A percentile compares a stretch with the other conserved stretches of the same genome.
These are phyloP conservation scores for Mortierella sp. DNA, from an alignment of 371 early-diverging fungal species.

Conservation along the genomic window DNA sequence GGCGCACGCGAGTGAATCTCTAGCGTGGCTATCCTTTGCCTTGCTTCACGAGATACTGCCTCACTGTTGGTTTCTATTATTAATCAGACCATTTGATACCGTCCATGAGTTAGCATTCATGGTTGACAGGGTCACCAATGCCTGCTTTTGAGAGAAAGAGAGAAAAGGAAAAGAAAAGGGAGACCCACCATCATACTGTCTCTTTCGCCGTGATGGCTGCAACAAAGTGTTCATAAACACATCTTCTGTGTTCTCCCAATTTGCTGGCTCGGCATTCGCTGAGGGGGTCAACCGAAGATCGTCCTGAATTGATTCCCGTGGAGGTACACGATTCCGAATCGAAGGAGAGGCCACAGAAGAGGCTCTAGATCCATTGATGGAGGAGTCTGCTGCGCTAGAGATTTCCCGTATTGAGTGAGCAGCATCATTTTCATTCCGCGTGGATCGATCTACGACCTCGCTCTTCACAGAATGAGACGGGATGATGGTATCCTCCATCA, in stretches of 20 bases:
- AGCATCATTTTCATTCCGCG: constrained; percentile 5
- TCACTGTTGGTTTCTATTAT: too few species aligned
- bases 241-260: constrained; percentile 21
- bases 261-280: constrained; percentile 1
- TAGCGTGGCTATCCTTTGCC: constrained; percentile 44
- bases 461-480: constrained; percentile 31
- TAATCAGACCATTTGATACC: too few species aligned
- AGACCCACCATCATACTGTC: constrained; percentile 46
- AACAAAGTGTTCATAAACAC: constrained; percentile 25
- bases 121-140: too few species aligned
- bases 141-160: too few species aligned
- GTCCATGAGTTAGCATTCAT: too few species aligned
- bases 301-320: constrained; percentile 11
- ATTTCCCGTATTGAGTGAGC: constrained; percentile 9
- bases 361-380: constrained; percentile 22
- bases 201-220: constrained; percentile 32
- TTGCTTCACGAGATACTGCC: constrained; percentile 23
- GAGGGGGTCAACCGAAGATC: background rate
- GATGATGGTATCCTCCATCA: too few species aligned
- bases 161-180: too few species aligned
- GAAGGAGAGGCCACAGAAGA: constrained; percentile 32
- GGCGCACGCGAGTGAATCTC: constrained; percentile 38
- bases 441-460: constrained; percentile 26
- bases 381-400: constrained; percentile 16
- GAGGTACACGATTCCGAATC: constrained; percentile 29